Evolutionary conservation across 2,329 filamentous ascomycete genomes (phyloP).

Genomic region (Cladophialophora bantiana): DNA sequence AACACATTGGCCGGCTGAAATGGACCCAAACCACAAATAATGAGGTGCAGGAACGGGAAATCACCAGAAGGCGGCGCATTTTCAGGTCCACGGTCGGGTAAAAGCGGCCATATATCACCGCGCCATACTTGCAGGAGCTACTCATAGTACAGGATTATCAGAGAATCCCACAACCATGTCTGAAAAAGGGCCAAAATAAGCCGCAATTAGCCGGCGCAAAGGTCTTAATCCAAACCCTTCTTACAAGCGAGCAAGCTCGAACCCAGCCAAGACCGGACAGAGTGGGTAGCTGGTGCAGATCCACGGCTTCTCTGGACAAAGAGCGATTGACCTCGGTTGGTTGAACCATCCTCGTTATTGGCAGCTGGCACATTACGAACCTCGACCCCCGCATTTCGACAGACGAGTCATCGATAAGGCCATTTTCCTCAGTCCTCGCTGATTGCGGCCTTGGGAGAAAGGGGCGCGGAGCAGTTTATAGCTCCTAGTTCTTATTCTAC

Average conservation of each 20-base stretch:
- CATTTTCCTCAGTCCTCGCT: not conserved
- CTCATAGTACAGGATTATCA: no score
- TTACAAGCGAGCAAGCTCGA: no score
- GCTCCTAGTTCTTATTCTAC: not conserved
- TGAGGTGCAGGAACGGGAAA: not conserved
- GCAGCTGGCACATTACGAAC: no score
- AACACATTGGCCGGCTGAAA: slow-evolving; percentile 2
- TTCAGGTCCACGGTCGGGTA: slow-evolving; percentile 2
- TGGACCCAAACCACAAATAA: slow-evolving; percentile 6
- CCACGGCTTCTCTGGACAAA: no score
- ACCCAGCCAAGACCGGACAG: no score
- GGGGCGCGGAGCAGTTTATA: not conserved
- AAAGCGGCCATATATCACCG: slow-evolving; percentile 8
- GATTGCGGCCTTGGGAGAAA: not conserved
- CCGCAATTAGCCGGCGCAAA: not conserved
- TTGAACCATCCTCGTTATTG: no score
- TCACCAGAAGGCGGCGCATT: slow-evolving; percentile 14
- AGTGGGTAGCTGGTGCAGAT: no score
- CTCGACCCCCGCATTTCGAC: no score
- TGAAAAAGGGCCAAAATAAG: not conserved
- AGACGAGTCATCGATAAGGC: no score
- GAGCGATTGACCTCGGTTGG: no score
- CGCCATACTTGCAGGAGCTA: no score
- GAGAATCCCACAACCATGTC: not conserved
- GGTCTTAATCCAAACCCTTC: no score